Base-by-base conservation (phyloP, 352 stramenopile species). In the Pythium rishiriense region DNA sequence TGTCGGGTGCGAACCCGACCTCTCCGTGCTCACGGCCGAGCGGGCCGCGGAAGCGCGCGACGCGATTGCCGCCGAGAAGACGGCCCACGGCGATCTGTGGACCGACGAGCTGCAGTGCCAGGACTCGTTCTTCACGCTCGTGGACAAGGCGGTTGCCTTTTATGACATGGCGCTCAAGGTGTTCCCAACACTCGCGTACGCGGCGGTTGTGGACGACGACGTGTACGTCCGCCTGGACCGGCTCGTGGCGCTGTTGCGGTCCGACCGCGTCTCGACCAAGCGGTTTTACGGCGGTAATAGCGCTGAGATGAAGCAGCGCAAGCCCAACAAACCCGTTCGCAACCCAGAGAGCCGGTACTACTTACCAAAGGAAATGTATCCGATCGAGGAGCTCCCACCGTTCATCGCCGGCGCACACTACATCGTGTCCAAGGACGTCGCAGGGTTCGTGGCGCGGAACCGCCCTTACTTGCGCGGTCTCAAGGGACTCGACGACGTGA, bases 131-230 rank as follows among this genome's bases (percentile, higher is more conserved):
- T 54, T 57, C 15, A 50, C 64, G 10, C 48, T 90, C 43, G 59
- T 81, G 0, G 59, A 78, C 31, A 88, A 91, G 43, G 70, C 76
- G 12, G 78, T 77, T 12, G 66, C 69, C 19, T 91, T 91, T 54
- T 52, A 62, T 8, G 26, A 47, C 4, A 28, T 24, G 12, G 52
- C 53, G 3, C n/a, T 31, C 0, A 31, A 2, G 5, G 29, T 24
- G 9, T 57, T 48, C 17, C 45, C 12, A 21, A 55, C 48, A 14
- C 29, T 37, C 39, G 28, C 50, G 39, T 69, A 43, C 37, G 57
- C 47, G 0, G 79, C 90, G 71, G 63, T 91, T 22, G 53, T 62
- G n/a, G 83, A 91, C 41, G 82, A 93, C 41, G 82, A 91, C 35
- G 53, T 87, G 4, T 62, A 46, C 28, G n/a, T 62, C 12, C 54